Evolutionary conservation across 495 filamentous ascomycete species (phyloP), one percentile per base, ranked within the genome.

Genomic region (Penicillium maclennaniae): DNA sequence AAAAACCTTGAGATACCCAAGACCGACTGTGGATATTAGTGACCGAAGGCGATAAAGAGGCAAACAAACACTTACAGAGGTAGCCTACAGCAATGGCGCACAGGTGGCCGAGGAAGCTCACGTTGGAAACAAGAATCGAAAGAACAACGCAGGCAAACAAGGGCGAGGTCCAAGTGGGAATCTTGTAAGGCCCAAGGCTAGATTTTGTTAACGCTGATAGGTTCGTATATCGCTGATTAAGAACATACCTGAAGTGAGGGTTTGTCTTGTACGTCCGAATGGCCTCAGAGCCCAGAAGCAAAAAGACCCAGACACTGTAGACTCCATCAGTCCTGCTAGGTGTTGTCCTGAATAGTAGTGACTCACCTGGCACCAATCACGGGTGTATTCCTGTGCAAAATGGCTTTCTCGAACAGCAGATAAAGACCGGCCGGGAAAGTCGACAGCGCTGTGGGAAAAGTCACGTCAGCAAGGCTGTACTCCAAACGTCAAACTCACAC

Each of bases 151-250:
- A 79, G 49, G 87, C 69, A 34, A 88, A 66, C 4, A 97, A 66
- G n/a, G 93, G 93, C 2, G 89, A 87, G 12, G 83, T 87, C 91
- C 92, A 97, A 0, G 91, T 97, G 1, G 93, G 93, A 43, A 98
- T 88, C 61, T 86, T 84, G 58, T 82, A 80, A 7, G 83, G 83
- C 25, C 83, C 86, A 23, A 76, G 61, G 37, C 65, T 68, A 37
- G n/a, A 40, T n/a, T 38, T 3, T 16, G 45, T 64, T 42, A 66
- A 54, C 20, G 15, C 34, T 19, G 23, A 15, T 16, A 17, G 12
- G 20, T 16, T 4, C 10, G 23, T 23, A 5, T 31, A 17, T 7
- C 34, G 17, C 20, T 27, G 6, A 19, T 19, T 19, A 7, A 21
- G 6, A 39, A 49, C 62, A 31, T 70, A 83, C 68, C 78, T 81